These are phyloP conservation scores for Collybia nuda DNA, from an alignment of 768 basidiomycete genomes.

Conservation along the genomic window DNA sequence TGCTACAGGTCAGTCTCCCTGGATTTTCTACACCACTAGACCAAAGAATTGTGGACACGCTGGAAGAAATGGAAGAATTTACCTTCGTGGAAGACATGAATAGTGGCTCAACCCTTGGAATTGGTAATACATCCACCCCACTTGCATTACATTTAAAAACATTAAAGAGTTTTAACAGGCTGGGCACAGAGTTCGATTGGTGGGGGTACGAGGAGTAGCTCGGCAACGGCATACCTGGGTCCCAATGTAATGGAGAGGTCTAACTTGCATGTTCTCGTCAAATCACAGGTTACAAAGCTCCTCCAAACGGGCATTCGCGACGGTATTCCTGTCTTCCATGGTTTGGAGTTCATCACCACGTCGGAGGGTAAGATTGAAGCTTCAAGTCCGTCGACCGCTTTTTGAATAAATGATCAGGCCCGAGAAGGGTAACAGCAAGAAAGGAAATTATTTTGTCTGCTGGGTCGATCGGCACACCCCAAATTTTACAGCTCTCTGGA, in stretches of 20 bases:
- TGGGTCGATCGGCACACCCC: conserved; percentile 7
- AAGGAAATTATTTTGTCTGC: conserved; percentile 11
- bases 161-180: not conserved
- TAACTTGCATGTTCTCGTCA: conserved; percentile 28
- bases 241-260: conserved; percentile 20
- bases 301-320: conserved; percentile 1
- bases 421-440: conserved; percentile 1
- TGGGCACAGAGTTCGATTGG: conserved; percentile 16
- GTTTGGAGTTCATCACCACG: conserved; percentile 1
- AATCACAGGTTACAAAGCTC: conserved; percentile 18
- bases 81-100: conserved; percentile 26
- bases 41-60: conserved; percentile 19
- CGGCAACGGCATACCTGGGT: conserved; percentile 30
- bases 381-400: not conserved
- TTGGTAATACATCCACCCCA: conserved; percentile 18
- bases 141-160: not conserved
- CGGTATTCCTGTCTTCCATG: not conserved
- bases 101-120: conserved; percentile 23
- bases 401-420: not conserved
- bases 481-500: conserved; percentile 5
- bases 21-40: conserved; percentile 21
- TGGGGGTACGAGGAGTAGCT: conserved; percentile 24
- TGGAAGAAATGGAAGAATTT: conserved; percentile 20
- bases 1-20: conserved; percentile 19
- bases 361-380: conserved; percentile 1